Base-by-base conservation (phyloP, 768 basidiomycete genomes). In the Strobilomyces dryophilus region DNA sequence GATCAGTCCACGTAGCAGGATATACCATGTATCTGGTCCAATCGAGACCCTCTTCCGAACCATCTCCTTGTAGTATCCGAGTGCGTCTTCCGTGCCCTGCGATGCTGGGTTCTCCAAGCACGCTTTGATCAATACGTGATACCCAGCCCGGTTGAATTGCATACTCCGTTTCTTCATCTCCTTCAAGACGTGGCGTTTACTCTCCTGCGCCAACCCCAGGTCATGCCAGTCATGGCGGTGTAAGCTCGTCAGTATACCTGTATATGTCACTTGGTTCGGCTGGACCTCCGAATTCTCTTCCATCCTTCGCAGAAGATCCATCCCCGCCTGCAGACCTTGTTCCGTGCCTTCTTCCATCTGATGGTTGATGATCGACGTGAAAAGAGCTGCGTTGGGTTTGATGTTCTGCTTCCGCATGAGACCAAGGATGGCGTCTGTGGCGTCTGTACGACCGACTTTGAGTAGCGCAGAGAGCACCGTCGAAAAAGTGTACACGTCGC, bases 401-500 rank as follows among this genome's bases (percentile, higher is more conserved):
- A 95, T 73, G 20, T 84, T 84, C 50, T 89, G 82, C 61, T 81
- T 80, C 60, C 76, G 69, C 95, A 98, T 98, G 53, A 89, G 73
- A 41, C 74, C 71, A 45, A 93, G 68, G 20, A 92, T 77, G 26
- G 81, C 73, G 20, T 78, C 73, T 6, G 81, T 78, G 1, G 89
- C 87, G 59, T 93, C 85, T 26, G 77, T 69, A 51, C 83, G 76
- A 10, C 85, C 83, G 14, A 80, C 80, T 57, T 80, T 81, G 46
- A 93, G 78, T 49, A 95, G 67, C 1, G 89, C 86, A 24, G 85
- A 81, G 17, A 98, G 81, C 31, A 98, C 77, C 12, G 85, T 92
- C 4, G 94, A 92, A 68, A 86, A 98, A 0, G 89, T 97, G 69
- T 85, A 83, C 11, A 89, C 81, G 66, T 98, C 91, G 8, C 92